Conservation (phyloP, 495 filamentous ascomycete species). For the Hypoxylon subgilvum region DNA sequence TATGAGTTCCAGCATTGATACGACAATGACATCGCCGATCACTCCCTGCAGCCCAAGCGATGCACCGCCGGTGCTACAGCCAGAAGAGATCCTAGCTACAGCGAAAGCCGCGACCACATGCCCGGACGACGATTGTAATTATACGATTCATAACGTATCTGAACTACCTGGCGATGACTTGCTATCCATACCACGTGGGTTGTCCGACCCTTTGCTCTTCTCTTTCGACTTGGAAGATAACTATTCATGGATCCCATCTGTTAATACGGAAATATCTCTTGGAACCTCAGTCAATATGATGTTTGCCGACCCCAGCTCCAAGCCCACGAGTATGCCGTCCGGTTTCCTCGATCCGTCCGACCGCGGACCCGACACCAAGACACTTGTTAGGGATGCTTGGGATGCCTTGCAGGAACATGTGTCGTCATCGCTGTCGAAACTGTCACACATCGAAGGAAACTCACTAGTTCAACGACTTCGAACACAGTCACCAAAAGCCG, state of each 20-base stretch:
- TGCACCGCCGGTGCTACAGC: conserved; percentile 9
- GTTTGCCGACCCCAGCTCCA: conserved; percentile 34
- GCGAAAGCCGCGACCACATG: conserved; percentile 14
- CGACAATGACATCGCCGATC: conserved; percentile 38
- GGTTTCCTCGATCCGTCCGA: conserved; percentile 23
- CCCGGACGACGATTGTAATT: conserved; percentile 30
- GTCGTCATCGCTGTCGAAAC: conserved; percentile 45
- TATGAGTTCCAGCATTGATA: conserved; percentile 23
- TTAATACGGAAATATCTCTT: conserved; percentile 36
- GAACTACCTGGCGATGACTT: conserved; percentile 46
- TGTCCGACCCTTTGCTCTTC: conserved; percentile 40
- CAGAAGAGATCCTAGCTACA: conserved; percentile 2
- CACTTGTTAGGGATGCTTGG: conserved; percentile 50
- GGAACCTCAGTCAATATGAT: conserved; percentile 43
- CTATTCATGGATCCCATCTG: conserved; percentile 39
- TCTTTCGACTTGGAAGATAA: conserved; percentile 38
- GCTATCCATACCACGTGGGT: conserved; percentile 31
- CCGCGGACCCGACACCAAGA: conserved; percentile 44
- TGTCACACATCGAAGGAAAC: conserved; percentile 45
- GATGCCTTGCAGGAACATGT: conserved; percentile 51
- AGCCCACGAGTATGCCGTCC: conserved; percentile 20
- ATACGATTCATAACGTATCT: conserved; percentile 36
- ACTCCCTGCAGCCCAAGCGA: conserved; percentile 32
- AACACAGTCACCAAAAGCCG: conserved; percentile 43
- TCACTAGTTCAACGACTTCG: conserved; percentile 45